Evolutionary conservation across 495 filamentous ascomycete genomes (phyloP), one percentile per base, ranked within the genome.

Genomic region (Tuber melanosporum): DNA sequence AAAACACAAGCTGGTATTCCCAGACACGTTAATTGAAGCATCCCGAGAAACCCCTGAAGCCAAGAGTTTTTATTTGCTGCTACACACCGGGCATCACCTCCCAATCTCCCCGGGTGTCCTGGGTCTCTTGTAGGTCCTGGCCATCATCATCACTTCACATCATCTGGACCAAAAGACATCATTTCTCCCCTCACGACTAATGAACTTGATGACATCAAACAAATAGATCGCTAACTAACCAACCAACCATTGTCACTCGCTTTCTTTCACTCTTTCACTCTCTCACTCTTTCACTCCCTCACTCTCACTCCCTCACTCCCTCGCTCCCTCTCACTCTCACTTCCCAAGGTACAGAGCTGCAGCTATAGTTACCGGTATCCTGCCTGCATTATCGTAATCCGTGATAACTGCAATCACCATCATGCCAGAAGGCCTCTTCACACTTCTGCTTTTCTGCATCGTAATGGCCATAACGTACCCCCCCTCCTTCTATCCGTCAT

Each of bases 401-500:
- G 57, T 66, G 26, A 19, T 32, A 66, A 1, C 57, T 66, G 17
- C 14, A 17, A 66, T 66, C 57, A 19, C 57, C 26, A 72, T 9
- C 32, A 84, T 83, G 79, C 42, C 72, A 39, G 92, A 93, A 84
- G 94, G 94, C 84, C 88, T 98, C 73, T 90, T 97, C 80, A 92
- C 94, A 83, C 86, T 98, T 86, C 89, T 98, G 86, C 88, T 88
- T 52, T 87, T 97, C 87, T 91, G 92, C 89, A 88, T 92, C 83
- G 91, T 97, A 81, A 99, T 99, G 95, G 94, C 94, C 79, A 86
- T 94, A 83, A 94, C 95, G 95, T 98, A 89, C 85, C 91, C 45
- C 44, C 57, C 45, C 20, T 70, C 70, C 46, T 22, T 12, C 44
- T 47, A 44, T 70, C 32, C 42, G 15, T 52, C 44, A 70, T 73